phyloP scores from a whole-genome alignment of 257 asterid species.

The Nemophila menziesii region DNA sequence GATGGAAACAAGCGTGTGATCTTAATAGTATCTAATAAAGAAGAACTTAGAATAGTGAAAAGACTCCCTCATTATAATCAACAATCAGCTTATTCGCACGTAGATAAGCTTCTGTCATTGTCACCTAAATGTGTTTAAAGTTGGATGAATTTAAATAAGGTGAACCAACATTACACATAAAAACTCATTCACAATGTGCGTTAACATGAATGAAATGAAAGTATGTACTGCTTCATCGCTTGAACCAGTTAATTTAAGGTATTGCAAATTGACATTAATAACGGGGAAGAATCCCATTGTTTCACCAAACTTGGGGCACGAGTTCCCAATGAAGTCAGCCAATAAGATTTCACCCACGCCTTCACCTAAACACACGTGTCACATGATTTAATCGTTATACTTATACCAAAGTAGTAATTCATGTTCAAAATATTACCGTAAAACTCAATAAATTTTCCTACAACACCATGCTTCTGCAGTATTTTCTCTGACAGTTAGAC shows the following conservation, averaged over 20 bases:
- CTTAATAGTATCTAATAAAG: not conserved
- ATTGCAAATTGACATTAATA: conserved; percentile 70
- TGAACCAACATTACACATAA: not conserved
- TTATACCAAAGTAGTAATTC: not conserved
- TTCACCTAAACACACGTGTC: conserved; percentile 46
- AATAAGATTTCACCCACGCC: conserved; percentile 78
- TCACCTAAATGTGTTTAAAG: conserved; percentile 40
- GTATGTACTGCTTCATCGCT: conserved; percentile 77
- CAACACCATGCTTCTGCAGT: conserved; percentile 85
- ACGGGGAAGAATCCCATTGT: conserved; percentile 99
- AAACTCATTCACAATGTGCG: too few species aligned
- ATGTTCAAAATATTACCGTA: conserved; percentile 11
- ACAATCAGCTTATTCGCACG: conserved; percentile 90
- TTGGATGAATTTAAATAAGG: too few species aligned
- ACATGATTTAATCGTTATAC: conserved; percentile 5
- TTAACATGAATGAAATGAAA: too few species aligned
- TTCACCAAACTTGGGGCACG: conserved; percentile 98
- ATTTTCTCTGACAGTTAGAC: conserved; percentile 78
- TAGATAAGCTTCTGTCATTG: conserved; percentile 88
- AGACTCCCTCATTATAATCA: conserved; percentile 74
- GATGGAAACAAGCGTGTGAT: too few species aligned
- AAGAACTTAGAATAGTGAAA: conserved; percentile 1
- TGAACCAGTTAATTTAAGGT: conserved; percentile 91
- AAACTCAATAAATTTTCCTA: conserved; percentile 71
- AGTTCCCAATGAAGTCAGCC: conserved; percentile 96